Base-by-base conservation (phyloP, 768 basidiomycete genomes). In the Lyophyllum atratum region DNA sequence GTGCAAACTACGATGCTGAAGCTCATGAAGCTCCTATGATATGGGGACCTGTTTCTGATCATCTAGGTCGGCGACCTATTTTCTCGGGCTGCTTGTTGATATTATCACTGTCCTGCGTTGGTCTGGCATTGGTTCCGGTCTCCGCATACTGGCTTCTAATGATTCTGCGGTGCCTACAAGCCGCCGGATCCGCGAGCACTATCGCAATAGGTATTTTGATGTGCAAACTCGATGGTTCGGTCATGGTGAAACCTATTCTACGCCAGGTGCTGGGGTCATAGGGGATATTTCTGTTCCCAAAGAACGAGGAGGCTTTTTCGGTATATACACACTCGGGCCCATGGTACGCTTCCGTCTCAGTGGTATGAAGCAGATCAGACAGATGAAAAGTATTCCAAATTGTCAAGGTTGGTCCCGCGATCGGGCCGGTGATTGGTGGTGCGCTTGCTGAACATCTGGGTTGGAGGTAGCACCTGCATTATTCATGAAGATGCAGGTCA, bases 161-260 rank as follows among this genome's bases (percentile, higher is more conserved):
- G 75, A 62, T 94, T 15, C 78, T 95, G n/a, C 82, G 93, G 22
- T 90, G 88, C 58, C 34, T 93, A 2, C 92, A 94, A 74, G 86
- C 89, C 1, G 80, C 85, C 2, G 92, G 92, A 1, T 90, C 87
- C 2, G 89, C 91, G 0, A 90, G 90, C 55, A 90, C 89, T 0
- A 78, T 92, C 58, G 90, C 90, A 0, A 74, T 93, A 21, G 89
- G 90, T 82, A 66, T 42, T 67, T 64, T 26, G n/a, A n/a, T n/a
- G n/a, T 8, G 31, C 19, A 25, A 3, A 10, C 17, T 14, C 6
- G 11, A 26, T 14, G 5, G 37, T 12, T 7, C 15, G 21, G 25
- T 14, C 40, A 28, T 39, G 11, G n/a, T 33, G 44, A 43, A 17
- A 11, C 29, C 39, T 40, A 4, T 14, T 28, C 9, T 21, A 15